Conservation (phyloP, 257 asterid species). For the Penstemon newberryi region DNA sequence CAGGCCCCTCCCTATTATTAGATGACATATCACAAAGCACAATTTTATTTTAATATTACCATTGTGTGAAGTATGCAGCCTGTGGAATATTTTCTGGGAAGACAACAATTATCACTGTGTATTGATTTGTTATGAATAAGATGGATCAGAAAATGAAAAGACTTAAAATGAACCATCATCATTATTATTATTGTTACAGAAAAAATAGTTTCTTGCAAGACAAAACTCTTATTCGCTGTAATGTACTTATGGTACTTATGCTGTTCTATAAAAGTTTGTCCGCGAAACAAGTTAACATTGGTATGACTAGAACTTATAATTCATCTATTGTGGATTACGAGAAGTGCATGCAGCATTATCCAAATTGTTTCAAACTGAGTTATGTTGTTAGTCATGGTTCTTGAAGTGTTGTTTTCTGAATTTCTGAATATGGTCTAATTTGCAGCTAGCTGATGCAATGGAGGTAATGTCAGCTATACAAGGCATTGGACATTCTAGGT, state of each 20-base stretch:
- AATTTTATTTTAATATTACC: too few species aligned
- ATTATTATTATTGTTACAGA: not conserved
- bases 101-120: not conserved
- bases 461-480: constrained; percentile 73
- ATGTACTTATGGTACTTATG: constrained; percentile 5
- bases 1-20: too few species aligned
- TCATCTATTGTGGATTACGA: constrained; percentile 2
- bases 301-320: not conserved
- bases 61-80: too few species aligned
- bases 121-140: not conserved
- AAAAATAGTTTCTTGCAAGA: not conserved
- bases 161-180: not conserved
- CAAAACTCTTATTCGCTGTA: not conserved
- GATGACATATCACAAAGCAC: too few species aligned
- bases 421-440: constrained; percentile 23
- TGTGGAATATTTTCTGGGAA: too few species aligned
- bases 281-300: not conserved
- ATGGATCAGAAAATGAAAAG: not conserved
- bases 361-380: not conserved
- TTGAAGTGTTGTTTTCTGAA: constrained; percentile 25
- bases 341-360: not conserved
- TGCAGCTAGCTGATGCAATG: constrained; percentile 87
- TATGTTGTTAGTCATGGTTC: constrained; percentile 23
- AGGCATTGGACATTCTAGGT: constrained; percentile 50
- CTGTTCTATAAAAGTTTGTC: constrained; percentile 8